A percentile compares a stretch with the other conserved stretches of the same genome.
Conservation (phyloP, 1,139 yeast genomes). For the Diutina scorzettiae region DNA sequence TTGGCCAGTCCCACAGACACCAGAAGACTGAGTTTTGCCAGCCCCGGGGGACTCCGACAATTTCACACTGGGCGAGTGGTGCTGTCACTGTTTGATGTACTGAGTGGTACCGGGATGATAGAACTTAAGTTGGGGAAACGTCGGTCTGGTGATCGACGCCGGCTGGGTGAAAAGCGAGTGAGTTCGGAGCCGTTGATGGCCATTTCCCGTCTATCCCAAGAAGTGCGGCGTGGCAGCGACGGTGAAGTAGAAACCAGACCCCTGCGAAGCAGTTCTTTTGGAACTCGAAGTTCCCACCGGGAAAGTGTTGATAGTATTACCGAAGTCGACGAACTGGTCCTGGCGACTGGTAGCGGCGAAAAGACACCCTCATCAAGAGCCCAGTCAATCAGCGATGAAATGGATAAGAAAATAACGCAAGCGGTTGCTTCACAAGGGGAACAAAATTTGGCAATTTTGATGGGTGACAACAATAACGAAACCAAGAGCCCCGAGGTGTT, state of each 20-base stretch:
- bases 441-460: too few species aligned
- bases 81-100: background rate
- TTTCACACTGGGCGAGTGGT: conserved; percentile 1
- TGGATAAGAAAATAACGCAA: too few species aligned
- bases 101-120: background rate
- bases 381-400: too few species aligned
- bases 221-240: background rate
- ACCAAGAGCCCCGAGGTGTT: too few species aligned
- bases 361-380: too few species aligned
- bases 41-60: conserved; percentile 6
- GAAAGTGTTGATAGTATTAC: background rate
- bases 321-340: background rate
- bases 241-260: background rate
- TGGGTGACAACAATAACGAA: too few species aligned
- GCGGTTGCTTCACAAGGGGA: too few species aligned
- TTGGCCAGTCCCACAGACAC: background rate
- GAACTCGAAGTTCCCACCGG: background rate
- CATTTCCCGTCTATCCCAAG: background rate
- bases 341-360: background rate
- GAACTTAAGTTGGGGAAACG: conserved; percentile 1
- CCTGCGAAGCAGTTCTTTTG: background rate
- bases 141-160: background rate
- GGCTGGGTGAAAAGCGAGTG: conserved; percentile 3
- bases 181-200: background rate
- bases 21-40: background rate